These are phyloP conservation scores for Pythium utonaiense DNA, from an alignment of 352 stramenopile species.

Conservation along the genomic window DNA sequence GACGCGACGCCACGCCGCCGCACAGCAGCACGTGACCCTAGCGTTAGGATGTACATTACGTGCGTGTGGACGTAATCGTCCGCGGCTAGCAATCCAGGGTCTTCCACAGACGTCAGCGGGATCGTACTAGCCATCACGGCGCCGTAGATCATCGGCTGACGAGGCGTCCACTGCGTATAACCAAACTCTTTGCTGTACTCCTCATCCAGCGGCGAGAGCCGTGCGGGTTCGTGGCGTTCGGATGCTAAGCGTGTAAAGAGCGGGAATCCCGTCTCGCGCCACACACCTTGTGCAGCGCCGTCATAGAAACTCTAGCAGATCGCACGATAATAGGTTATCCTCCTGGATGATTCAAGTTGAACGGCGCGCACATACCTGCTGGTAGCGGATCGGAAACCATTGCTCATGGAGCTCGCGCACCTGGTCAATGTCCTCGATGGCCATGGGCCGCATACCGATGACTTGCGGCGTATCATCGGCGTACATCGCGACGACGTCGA, in stretches of 20 bases:
- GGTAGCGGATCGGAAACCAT: slow-evolving; percentile 97
- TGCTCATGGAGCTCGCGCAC: slow-evolving; percentile 94
- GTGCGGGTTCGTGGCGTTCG: slow-evolving; percentile 30
- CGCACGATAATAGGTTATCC: neutral
- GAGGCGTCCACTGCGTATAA: slow-evolving; percentile 18
- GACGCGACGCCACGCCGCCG: slow-evolving; percentile 89
- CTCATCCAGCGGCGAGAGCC: slow-evolving; percentile 5
- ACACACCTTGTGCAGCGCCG: slow-evolving; percentile 75
- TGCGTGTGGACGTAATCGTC: slow-evolving; percentile 62
- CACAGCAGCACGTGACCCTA: slow-evolving; percentile 85
- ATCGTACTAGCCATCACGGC: slow-evolving; percentile 89
- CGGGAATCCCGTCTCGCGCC: slow-evolving; percentile 83
- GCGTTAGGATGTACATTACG: slow-evolving; percentile 97
- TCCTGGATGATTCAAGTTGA: too few relatives aligned
- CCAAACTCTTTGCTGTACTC: slow-evolving; percentile 16
- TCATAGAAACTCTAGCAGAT: slow-evolving; percentile 89
- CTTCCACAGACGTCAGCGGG: slow-evolving; percentile 67
- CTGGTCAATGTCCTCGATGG: slow-evolving; percentile 77
- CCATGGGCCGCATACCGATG: slow-evolving; percentile 69
- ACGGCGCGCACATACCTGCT: slow-evolving; percentile 41
- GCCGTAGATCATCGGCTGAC: slow-evolving; percentile 67
- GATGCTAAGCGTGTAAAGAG: slow-evolving; percentile 90
- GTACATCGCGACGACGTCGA: slow-evolving; percentile 3
- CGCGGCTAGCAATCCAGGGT: slow-evolving; percentile 48
- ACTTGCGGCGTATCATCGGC: slow-evolving; percentile 29